Conservation (phyloP, 2,329 filamentous ascomycete species). For the Paraconiothyrium sp. region DNA sequence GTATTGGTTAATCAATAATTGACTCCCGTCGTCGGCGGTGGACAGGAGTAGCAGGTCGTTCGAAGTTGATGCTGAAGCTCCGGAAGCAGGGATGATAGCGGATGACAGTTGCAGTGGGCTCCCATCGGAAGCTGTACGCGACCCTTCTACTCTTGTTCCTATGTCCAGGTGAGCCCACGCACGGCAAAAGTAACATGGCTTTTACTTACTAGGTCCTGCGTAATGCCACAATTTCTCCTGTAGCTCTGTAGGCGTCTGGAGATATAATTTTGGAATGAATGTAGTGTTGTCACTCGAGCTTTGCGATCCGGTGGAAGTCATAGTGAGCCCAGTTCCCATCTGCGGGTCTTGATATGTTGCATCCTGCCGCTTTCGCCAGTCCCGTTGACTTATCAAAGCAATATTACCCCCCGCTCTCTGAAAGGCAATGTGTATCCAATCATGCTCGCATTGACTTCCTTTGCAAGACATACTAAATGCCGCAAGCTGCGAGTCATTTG, state of each 20-base stretch:
- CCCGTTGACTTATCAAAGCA: neutral
- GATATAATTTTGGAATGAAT: neutral
- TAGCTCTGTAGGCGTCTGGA: neutral
- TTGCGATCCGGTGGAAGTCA: conserved; percentile 1
- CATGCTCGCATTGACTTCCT: neutral
- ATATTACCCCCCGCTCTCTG: neutral
- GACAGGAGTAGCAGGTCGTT: neutral
- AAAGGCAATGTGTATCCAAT: neutral
- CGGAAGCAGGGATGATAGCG: neutral
- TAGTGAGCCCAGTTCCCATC: neutral
- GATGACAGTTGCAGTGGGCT: neutral
- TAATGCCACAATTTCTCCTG: neutral
- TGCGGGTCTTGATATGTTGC: neutral
- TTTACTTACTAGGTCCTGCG: neutral
- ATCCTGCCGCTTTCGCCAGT: neutral
- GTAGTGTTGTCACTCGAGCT: neutral
- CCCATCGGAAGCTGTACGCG: neutral
- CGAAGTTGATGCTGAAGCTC: neutral
- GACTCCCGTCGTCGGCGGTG: neutral
- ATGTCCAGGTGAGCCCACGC: neutral
- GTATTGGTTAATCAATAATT: neutral
- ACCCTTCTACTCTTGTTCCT: neutral
- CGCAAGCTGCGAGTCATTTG: neutral
- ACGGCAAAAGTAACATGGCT: neutral
- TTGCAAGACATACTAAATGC: neutral